These are phyloP conservation scores for Saccharomycopsis olivae DNA, from an alignment of 805 yeast genomes.

Conservation along the genomic window DNA sequence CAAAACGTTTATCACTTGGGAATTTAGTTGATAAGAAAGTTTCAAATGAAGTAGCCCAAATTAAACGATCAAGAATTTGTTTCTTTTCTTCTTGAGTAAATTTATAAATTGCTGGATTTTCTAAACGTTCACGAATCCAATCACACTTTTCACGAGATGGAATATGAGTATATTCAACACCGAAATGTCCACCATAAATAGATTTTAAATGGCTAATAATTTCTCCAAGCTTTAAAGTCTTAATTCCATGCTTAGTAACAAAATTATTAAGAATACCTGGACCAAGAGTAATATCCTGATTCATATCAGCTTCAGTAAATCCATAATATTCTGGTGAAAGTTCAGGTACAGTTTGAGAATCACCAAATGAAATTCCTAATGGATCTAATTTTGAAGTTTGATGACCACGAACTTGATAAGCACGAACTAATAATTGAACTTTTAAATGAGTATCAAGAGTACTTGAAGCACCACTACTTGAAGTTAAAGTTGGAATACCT, in stretches of 20 bases:
- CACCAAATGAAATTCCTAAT: conserved; percentile 81
- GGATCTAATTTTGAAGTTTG: conserved; percentile 94
- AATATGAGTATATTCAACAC: conserved; percentile 93
- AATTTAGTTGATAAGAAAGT: conserved; percentile 86
- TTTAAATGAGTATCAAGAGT: conserved; percentile 85
- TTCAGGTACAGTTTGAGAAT: conserved; percentile 58
- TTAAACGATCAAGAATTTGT: conserved; percentile 89
- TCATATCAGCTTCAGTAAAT: conserved; percentile 77
- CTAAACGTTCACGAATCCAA: conserved; percentile 96
- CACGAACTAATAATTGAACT: conserved; percentile 93
- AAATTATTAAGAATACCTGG: conserved; percentile 96
- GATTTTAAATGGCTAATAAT: conserved; percentile 69
- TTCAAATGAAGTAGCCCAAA: conserved; percentile 95
- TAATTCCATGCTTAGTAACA: conserved; percentile 49
- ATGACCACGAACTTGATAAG: conserved; percentile 98
- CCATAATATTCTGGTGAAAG: conserved; percentile 88
- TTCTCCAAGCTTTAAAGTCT: conserved; percentile 63
- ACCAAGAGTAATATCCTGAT: conserved; percentile 78
- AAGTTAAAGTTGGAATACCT: conserved; percentile 35
- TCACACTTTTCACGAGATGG: conserved; percentile 94
- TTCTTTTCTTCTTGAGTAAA: conserved; percentile 84
- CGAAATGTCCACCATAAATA: conserved; percentile 80
- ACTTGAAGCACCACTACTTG: conserved; percentile 35
- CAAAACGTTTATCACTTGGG: conserved; percentile 98
- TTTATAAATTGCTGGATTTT: conserved; percentile 79